phyloP scores from a whole-genome alignment of 2,329 filamentous ascomycete genomes.

The Ophiosphaerella narmari region DNA sequence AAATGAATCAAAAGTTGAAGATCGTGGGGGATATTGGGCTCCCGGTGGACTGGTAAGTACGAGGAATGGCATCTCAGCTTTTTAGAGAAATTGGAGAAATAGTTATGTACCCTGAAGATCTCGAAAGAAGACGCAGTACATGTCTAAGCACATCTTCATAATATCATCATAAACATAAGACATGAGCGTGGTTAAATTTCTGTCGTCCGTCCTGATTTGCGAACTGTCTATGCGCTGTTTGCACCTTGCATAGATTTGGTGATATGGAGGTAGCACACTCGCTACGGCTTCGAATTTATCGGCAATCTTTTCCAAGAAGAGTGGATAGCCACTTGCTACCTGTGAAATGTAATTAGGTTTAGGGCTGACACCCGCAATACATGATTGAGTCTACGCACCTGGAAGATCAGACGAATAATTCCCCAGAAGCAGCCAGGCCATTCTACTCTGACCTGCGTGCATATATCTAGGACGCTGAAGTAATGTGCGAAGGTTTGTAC shows the following conservation, averaged over 20 bases:
- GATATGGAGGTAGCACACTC: conserved; percentile 27
- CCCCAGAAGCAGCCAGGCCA: conserved; percentile 34
- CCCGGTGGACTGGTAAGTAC: neutral
- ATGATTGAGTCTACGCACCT: conserved; percentile 18
- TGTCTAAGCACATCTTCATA: conserved; percentile 28
- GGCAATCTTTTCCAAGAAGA: conserved; percentile 31
- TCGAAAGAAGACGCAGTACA: conserved; percentile 34
- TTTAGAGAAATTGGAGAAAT: conserved; percentile 9
- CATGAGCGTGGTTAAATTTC: conserved; percentile 20
- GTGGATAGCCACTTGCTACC: conserved; percentile 23
- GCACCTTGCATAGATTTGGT: conserved; percentile 22
- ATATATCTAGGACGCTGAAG: conserved; percentile 32
- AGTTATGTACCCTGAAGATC: conserved; percentile 26
- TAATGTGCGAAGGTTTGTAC: conserved; percentile 27
- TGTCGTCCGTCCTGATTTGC: conserved; percentile 7
- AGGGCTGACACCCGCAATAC: neutral
- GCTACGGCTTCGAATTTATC: conserved; percentile 31
- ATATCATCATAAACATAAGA: conserved; percentile 35
- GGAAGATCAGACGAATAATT: conserved; percentile 25
- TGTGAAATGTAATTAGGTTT: conserved; percentile 7
- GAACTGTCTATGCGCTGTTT: conserved; percentile 9
- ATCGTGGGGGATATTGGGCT: neutral
- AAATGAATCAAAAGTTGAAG: neutral
- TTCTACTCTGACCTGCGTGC: conserved; percentile 17
- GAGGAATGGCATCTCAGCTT: neutral